phyloP scores from a whole-genome alignment of 208 protist genomes.

The Wallacemonas sp. region DNA sequence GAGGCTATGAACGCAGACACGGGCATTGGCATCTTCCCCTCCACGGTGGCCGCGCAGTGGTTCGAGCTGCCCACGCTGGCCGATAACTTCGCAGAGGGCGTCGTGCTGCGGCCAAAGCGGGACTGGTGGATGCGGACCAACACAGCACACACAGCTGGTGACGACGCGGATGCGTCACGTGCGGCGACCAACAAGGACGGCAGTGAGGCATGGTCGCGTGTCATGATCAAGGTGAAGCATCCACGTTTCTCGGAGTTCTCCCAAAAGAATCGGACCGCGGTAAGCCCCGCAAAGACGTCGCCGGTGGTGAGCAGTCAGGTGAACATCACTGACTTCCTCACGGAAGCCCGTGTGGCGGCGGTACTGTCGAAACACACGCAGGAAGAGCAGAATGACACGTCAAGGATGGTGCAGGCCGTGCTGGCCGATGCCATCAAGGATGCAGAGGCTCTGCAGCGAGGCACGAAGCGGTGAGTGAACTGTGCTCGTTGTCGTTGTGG shows the following conservation, averaged over 20 bases:
- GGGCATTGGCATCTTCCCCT: neutral
- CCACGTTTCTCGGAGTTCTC: constrained; percentile 30
- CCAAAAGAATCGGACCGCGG: neutral
- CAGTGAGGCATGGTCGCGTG: constrained; percentile 13
- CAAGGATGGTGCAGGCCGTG: constrained; percentile 21
- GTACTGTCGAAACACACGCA: constrained; percentile 30
- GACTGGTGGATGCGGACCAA: constrained; percentile 21
- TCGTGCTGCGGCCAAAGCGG: constrained; percentile 23
- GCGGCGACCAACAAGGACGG: neutral
- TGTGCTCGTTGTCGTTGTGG: too few relatives aligned
- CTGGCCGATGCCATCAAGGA: constrained; percentile 28
- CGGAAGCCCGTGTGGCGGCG: constrained; percentile 23
- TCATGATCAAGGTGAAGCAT: constrained; percentile 31
- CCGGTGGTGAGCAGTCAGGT: neutral
- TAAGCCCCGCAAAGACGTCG: neutral
- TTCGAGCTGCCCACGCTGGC: constrained; percentile 16
- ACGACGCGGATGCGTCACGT: neutral
- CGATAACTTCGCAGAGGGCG: constrained; percentile 26
- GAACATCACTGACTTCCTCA: constrained; percentile 19
- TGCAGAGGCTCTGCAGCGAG: neutral
- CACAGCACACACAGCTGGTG: neutral
- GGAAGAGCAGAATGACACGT: constrained; percentile 17
- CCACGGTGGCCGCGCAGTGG: constrained; percentile 5
- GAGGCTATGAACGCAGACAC: neutral
- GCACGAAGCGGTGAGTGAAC: neutral